Percentiles rank a stretch among this genome's conserved stretches.
Conservation (phyloP, 2,329 filamentous ascomycete species). For the Dryadomyces quercivorus region DNA sequence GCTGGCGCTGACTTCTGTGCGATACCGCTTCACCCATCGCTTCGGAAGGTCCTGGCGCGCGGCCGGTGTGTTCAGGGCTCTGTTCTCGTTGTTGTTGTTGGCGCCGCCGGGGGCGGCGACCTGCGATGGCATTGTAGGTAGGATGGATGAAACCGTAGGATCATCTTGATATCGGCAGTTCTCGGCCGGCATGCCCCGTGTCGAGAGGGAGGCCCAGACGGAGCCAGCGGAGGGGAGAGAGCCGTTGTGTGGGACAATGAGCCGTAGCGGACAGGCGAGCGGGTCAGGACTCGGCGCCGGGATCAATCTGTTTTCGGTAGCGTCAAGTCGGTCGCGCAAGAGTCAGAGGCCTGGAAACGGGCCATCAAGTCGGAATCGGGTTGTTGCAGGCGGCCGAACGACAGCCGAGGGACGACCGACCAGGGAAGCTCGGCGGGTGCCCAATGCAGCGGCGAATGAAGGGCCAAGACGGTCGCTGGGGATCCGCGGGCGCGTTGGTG, state of each 20-base stretch:
- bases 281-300: not conserved
- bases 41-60: slow-evolving; percentile 14
- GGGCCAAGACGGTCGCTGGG: too few species aligned
- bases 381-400: not conserved
- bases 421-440: not conserved
- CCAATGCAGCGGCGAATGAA: not conserved
- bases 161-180: slow-evolving; percentile 30
- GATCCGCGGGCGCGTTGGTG: too few species aligned
- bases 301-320: not conserved
- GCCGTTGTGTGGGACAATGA: not conserved
- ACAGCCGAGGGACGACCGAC: not conserved
- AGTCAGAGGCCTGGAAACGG: not conserved
- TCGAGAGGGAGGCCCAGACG: slow-evolving; percentile 2
- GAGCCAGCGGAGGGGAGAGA: not conserved
- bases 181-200: slow-evolving; percentile 23
- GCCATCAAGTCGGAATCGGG: not conserved
- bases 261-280: not conserved
- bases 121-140: slow-evolving; percentile 30
- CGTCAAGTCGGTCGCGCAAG: not conserved
- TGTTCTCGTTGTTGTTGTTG: slow-evolving; percentile 5
- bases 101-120: slow-evolving; percentile 11
- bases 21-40: slow-evolving; percentile 60
- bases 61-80: slow-evolving; percentile 1
- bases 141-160: slow-evolving; percentile 20
- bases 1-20: slow-evolving; percentile 69